Evolutionary conservation across 1,284 basidiomycete genomes (phyloP), one percentile per base, ranked within the genome.

Genomic region (Fomitopsis schrenkii): DNA sequence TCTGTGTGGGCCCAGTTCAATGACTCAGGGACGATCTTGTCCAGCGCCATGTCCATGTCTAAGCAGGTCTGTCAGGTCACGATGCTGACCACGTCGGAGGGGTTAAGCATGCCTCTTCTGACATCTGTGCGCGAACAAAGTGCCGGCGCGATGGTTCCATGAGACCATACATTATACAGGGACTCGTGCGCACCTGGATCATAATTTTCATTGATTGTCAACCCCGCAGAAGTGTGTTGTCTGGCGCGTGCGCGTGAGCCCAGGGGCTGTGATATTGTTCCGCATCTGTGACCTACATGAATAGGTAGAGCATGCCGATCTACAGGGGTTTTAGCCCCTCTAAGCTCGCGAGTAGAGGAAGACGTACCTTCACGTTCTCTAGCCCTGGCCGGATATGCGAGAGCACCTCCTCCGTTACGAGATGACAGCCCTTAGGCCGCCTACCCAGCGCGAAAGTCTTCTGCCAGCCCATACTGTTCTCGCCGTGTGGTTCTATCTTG

Each of bases 1-100:
- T 94, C 93, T 3, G 88, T 94, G 75, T 97, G 95, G 56, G 80
- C 77, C 95, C 95, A 97, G 19, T 86, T 79, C n/a, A 97, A 78
- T 26, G 74, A 82, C 73, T 97, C 95, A 0, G 95, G 95, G 1
- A 98, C 94, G 62, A 95, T 87, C 35, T 78, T 83, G 76, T 97
- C 95, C 17, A 97, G 78, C 40, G 90, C 90, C 87, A 91, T 93
- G 67, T 89, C 84, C 91, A 93, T 91, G 68, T 92, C 90, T 91
- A 53, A 58, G 52, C 26, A 28, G 42, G 19, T 60, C n/a, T 54
- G 55, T 46, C 62, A 72, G 44, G 56, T 40, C 53, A 45, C 35
- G 30, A 41, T 2, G n/a, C 58, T 28, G 61, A 30, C 14, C 8
- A 42, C 75, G 14, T 12, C 38, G 30, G 26, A 15, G 26, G 45